Conservation (phyloP, 495 filamentous ascomycete species). For the Neurospora discreta region DNA sequence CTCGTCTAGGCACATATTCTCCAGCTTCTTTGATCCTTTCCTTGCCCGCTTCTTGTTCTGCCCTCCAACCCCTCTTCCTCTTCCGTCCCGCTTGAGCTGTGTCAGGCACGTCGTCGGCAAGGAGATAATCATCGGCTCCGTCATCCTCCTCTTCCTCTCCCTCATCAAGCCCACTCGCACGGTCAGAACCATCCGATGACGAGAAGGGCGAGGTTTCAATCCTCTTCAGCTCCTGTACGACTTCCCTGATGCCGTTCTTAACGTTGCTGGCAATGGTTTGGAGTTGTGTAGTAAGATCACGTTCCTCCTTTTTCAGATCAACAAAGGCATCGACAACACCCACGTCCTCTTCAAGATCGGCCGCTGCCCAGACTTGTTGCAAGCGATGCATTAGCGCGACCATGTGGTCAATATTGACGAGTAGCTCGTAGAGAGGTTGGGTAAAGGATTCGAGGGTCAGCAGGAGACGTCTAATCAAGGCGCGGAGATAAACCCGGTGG, state of each 20-base stretch:
- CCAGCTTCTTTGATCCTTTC: constrained; percentile 5
- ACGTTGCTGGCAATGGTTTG: constrained; percentile 38
- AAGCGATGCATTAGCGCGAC: constrained; percentile 63
- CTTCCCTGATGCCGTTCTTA: constrained; percentile 48
- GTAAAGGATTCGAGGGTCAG: constrained; percentile 61
- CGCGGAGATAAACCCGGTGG: constrained; percentile 61
- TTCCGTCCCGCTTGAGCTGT: neutral
- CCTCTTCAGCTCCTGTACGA: constrained; percentile 44
- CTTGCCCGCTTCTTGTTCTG: constrained; percentile 3
- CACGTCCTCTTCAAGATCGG: constrained; percentile 68
- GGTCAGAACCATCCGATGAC: constrained; percentile 1
- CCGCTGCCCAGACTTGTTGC: constrained; percentile 56
- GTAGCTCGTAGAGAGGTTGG: constrained; percentile 53
- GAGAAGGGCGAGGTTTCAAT: constrained; percentile 7
- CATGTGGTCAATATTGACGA: constrained; percentile 64
- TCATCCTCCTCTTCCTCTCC: constrained; percentile 6
- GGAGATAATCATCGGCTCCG: constrained; percentile 13
- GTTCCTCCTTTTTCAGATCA: constrained; percentile 58
- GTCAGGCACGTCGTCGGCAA: neutral
- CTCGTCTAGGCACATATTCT: constrained; percentile 49
- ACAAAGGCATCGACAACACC: constrained; percentile 64
- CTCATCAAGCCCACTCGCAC: constrained; percentile 5
- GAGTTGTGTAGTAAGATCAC: constrained; percentile 49
- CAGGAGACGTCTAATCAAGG: constrained; percentile 56
- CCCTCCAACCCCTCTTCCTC: neutral